Percentiles rank a stretch among this genome's conserved stretches.
These are phyloP conservation scores for Candida orba DNA, from an alignment of 805 yeast species.

Conservation along the genomic window DNA sequence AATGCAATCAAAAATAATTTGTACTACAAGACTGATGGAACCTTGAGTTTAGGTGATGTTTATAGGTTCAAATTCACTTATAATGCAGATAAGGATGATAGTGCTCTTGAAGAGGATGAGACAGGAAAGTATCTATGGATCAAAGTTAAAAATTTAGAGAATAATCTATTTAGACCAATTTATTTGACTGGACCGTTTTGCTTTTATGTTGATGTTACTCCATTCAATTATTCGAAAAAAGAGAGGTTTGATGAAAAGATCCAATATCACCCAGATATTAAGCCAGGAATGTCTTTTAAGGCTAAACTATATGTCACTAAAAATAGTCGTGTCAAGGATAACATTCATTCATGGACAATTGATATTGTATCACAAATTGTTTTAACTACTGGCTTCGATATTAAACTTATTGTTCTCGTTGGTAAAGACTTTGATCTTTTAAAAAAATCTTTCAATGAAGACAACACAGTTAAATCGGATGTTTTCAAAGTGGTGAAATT, in stretches of 20 bases:
- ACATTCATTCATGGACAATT: slow-evolving; percentile 60
- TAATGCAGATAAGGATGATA: not conserved
- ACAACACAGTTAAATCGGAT: slow-evolving; percentile 1
- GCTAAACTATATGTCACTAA: slow-evolving; percentile 45
- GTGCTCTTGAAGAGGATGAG: slow-evolving; percentile 5
- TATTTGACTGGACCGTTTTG: slow-evolving; percentile 86
- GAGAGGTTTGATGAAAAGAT: slow-evolving; percentile 34
- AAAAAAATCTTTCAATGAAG: slow-evolving; percentile 9
- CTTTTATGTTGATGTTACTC: slow-evolving; percentile 74
- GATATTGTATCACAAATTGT: slow-evolving; percentile 79
- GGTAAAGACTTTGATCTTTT: slow-evolving; percentile 34
- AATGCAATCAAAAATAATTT: slow-evolving; percentile 3
- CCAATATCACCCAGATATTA: slow-evolving; percentile 45
- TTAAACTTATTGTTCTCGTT: slow-evolving; percentile 57
- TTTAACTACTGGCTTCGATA: slow-evolving; percentile 60
- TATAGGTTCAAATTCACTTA: slow-evolving; percentile 10
- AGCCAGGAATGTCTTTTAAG: slow-evolving; percentile 66
- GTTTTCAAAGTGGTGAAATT: slow-evolving; percentile 26
- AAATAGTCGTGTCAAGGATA: slow-evolving; percentile 29
- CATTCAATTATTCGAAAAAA: slow-evolving; percentile 53
- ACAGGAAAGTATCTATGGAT: slow-evolving; percentile 30
- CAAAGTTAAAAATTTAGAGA: slow-evolving; percentile 64
- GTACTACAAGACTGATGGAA: slow-evolving; percentile 9
- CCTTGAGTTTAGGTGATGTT: slow-evolving; percentile 17
- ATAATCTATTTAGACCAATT: slow-evolving; percentile 70